Conservation (phyloP, 495 filamentous ascomycete species). For the Penicillium nucicola region DNA sequence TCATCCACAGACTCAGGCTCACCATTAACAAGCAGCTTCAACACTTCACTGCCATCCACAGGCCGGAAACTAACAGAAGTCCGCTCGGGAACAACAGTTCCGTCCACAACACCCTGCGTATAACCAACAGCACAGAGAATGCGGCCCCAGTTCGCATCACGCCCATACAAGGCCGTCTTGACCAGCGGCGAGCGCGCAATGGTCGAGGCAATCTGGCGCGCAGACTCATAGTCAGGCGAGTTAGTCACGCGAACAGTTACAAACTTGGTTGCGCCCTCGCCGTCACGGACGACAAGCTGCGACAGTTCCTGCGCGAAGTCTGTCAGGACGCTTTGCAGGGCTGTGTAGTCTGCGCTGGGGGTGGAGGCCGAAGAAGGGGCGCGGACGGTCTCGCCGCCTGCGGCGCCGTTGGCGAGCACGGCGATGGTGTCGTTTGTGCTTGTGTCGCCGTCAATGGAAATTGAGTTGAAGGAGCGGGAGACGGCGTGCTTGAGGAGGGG, state of each 20-base stretch:
- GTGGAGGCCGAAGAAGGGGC: conserved; percentile 49
- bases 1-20: conserved; percentile 95
- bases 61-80: conserved; percentile 93
- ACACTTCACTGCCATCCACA: conserved; percentile 70
- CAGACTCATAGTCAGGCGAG: conserved; percentile 61
- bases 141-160: conserved; percentile 97
- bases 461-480: conserved; percentile 90
- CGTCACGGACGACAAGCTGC: conserved; percentile 90
- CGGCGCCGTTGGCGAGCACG: conserved; percentile 90
- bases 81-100: conserved; percentile 70
- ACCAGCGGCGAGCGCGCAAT: conserved; percentile 94
- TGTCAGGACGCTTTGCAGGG: conserved; percentile 66
- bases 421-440: conserved; percentile 96
- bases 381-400: conserved; percentile 56
- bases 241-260: conserved; percentile 85
- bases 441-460: conserved; percentile 94
- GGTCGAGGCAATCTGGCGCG: conserved; percentile 70
- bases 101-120: conserved; percentile 62
- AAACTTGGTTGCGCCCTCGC: conserved; percentile 98
- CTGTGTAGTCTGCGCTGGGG: conserved; percentile 58
- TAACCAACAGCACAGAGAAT: conserved; percentile 96
- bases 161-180: conserved; percentile 94
- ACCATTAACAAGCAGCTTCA: conserved; percentile 84
- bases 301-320: conserved; percentile 79
- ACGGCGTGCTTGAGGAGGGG: conserved; percentile 70